phyloP scores from a whole-genome alignment of 2,329 filamentous ascomycete species.

The Cordyceps militaris region DNA sequence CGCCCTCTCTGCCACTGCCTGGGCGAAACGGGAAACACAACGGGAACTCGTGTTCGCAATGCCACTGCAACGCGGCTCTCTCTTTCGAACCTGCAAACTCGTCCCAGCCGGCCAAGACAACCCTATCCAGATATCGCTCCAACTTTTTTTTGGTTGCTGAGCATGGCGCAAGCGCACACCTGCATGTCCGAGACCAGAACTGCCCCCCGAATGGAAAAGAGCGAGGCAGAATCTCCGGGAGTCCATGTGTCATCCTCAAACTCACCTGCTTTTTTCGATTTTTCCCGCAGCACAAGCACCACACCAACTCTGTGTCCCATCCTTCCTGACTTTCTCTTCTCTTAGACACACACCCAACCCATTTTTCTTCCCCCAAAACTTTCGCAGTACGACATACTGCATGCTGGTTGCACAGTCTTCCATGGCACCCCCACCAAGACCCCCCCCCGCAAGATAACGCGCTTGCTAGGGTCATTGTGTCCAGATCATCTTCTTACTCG shows the following conservation, averaged over 20 bases:
- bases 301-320: background rate
- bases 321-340: background rate
- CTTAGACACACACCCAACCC: background rate
- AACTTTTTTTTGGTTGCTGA: too few species aligned
- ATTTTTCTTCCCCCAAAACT: background rate
- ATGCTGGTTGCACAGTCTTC: background rate
- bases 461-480: background rate
- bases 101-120: too few species aligned
- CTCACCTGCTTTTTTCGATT: slow-evolving; percentile 2
- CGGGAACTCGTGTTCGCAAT: background rate
- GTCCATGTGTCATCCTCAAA: background rate
- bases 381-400: background rate
- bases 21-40: too few species aligned
- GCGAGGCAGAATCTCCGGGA: background rate
- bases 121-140: too few species aligned
- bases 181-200: background rate
- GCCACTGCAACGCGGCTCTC: background rate
- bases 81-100: too few species aligned
- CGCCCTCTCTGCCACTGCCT: background rate
- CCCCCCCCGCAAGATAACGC: background rate
- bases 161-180: background rate
- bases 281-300: background rate
- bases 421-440: background rate
- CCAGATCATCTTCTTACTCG: background rate
- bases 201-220: background rate